phyloP scores from a whole-genome alignment of 371 early-diverging fungal genomes.

The Synchytrium microbalum region DNA sequence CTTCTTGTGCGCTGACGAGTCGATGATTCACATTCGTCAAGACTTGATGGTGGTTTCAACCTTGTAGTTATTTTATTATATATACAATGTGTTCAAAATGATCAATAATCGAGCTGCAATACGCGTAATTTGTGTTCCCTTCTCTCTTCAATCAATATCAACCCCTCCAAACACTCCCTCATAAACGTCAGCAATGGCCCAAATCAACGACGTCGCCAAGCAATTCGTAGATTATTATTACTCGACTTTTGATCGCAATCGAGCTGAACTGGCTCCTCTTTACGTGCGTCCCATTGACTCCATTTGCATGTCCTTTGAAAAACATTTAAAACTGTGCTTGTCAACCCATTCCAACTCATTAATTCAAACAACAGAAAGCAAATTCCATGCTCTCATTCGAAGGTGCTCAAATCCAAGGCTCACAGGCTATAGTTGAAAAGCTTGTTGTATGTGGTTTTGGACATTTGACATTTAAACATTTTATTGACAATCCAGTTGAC shows the following conservation, averaged over 20 bases:
- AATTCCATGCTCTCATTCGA: constrained; percentile 84
- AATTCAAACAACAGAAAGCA: constrained; percentile 47
- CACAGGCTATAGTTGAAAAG: constrained; percentile 60
- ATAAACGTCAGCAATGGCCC: constrained; percentile 29
- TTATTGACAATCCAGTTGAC: background rate
- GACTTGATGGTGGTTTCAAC: too few species aligned
- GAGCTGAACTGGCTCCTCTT: constrained; percentile 53
- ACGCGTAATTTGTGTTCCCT: too few species aligned
- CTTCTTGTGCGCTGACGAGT: too few species aligned
- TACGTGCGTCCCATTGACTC: constrained; percentile 69
- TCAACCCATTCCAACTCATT: constrained; percentile 2
- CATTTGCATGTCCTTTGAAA: background rate
- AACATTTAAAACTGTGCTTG: background rate
- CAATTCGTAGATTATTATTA: constrained; percentile 81
- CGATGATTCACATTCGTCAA: too few species aligned
- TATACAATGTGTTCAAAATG: too few species aligned
- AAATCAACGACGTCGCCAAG: constrained; percentile 49
- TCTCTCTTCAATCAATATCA: too few species aligned
- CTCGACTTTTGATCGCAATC: constrained; percentile 63
- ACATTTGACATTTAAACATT: background rate
- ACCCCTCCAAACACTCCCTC: too few species aligned
- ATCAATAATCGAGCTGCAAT: too few species aligned
- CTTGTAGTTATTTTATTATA: too few species aligned
- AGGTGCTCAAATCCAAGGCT: constrained; percentile 55
- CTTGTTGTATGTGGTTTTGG: constrained; percentile 53